Conservation (phyloP, 1,284 basidiomycete genomes). For the Naganishia cerealis region DNA sequence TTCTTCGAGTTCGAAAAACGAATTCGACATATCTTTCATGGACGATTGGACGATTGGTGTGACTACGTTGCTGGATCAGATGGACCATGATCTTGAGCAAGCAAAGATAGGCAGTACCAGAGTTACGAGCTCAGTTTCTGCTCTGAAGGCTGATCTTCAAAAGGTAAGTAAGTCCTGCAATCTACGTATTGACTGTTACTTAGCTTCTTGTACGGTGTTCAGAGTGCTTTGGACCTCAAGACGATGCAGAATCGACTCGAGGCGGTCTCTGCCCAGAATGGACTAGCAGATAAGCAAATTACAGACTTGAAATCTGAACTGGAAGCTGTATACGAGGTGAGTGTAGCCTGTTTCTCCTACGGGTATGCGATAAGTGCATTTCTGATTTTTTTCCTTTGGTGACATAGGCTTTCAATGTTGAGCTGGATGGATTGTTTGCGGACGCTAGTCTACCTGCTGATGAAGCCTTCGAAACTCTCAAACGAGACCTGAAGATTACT, state of each 20-base stretch:
- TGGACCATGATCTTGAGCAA: slow-evolving; percentile 24
- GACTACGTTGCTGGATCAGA: slow-evolving; percentile 39
- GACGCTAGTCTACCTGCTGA: slow-evolving; percentile 73
- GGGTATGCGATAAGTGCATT: neutral
- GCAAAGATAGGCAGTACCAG: slow-evolving; percentile 21
- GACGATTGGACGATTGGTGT: slow-evolving; percentile 36
- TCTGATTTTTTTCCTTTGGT: neutral
- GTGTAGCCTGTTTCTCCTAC: slow-evolving; percentile 39
- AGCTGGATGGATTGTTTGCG: slow-evolving; percentile 82
- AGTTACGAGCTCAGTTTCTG: neutral
- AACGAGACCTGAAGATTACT: slow-evolving; percentile 67
- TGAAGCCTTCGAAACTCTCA: slow-evolving; percentile 73
- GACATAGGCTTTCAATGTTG: slow-evolving; percentile 80
- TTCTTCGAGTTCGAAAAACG: slow-evolving; percentile 26
- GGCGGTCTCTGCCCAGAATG: slow-evolving; percentile 69
- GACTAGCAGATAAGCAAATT: slow-evolving; percentile 71
- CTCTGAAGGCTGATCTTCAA: slow-evolving; percentile 6
- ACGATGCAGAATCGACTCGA: slow-evolving; percentile 64
- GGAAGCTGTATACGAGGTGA: slow-evolving; percentile 83
- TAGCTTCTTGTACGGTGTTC: neutral
- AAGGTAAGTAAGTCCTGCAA: slow-evolving; percentile 4
- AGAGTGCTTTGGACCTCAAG: slow-evolving; percentile 1
- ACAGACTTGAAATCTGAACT: slow-evolving; percentile 77
- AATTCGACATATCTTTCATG: slow-evolving; percentile 37
- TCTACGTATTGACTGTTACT: neutral